Evolutionary conservation across 2,329 filamentous ascomycete genomes (phyloP).

Genomic region (Sphaerostilbella broomeana): DNA sequence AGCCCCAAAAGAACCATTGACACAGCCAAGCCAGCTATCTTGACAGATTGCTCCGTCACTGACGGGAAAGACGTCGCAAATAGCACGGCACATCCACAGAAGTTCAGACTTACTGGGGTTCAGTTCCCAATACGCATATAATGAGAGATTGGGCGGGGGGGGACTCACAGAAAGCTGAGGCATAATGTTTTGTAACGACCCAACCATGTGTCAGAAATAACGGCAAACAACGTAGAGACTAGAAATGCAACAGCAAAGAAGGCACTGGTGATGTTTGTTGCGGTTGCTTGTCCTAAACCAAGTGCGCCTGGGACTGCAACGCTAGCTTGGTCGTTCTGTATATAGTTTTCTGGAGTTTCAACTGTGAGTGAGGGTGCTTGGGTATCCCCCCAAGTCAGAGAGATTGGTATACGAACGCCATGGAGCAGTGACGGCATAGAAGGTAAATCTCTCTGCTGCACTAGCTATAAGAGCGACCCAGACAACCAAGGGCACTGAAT

Average conservation of each 20-base stretch:
- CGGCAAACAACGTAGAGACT: constrained; percentile 52
- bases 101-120: constrained; percentile 32
- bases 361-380: neutral
- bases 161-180: constrained; percentile 26
- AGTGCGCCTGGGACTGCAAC: constrained; percentile 40
- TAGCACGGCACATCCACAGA: constrained; percentile 48
- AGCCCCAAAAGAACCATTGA: constrained; percentile 52
- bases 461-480: constrained; percentile 7
- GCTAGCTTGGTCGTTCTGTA: constrained; percentile 29
- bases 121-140: neutral
- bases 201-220: constrained; percentile 53
- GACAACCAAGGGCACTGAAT: constrained; percentile 4
- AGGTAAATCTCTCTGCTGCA: constrained; percentile 11
- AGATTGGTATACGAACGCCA: constrained; percentile 5
- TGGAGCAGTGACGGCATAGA: constrained; percentile 9
- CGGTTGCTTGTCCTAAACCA: constrained; percentile 41
- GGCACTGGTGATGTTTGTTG: constrained; percentile 40
- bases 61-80: constrained; percentile 50
- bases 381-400: no score
- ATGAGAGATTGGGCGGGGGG: neutral
- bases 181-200: constrained; percentile 56
- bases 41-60: constrained; percentile 44
- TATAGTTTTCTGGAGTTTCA: constrained; percentile 33
- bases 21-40: constrained; percentile 36
- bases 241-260: constrained; percentile 43